phyloP scores from a whole-genome alignment of 352 stramenopile species.

The Pythium folliculosum region DNA sequence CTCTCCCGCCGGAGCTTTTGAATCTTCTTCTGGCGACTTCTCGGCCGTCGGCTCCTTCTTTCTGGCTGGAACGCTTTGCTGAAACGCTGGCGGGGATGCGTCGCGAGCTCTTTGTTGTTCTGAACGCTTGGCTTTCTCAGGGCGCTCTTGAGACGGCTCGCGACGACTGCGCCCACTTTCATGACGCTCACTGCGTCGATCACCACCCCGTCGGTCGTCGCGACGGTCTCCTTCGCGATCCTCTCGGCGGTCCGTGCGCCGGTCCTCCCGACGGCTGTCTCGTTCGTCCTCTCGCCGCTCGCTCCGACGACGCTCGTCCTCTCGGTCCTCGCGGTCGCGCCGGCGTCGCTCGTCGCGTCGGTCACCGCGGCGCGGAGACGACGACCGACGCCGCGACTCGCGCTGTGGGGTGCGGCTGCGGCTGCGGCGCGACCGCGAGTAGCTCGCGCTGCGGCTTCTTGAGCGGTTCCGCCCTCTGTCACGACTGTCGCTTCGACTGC shows the following conservation, averaged over 20 bases:
- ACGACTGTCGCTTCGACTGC: conserved; percentile 25
- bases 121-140: not conserved
- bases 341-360: conserved; percentile 3
- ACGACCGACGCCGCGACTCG: conserved; percentile 1
- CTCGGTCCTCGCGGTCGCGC: not conserved
- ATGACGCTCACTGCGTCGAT: not conserved
- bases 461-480: conserved; percentile 17
- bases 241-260: not conserved
- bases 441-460: conserved; percentile 18
- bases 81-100: not conserved
- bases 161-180: not conserved
- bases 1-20: not conserved
- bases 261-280: not conserved
- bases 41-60: not conserved
- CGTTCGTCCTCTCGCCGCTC: not conserved
- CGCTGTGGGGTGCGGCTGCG: conserved; percentile 18
- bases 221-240: not conserved
- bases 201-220: not conserved
- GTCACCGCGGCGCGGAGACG: not conserved
- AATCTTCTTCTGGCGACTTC: not conserved
- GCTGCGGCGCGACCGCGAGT: conserved; percentile 27
- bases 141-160: not conserved
- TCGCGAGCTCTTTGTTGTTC: not conserved
- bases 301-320: not conserved
- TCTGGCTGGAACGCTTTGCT: not conserved